phyloP scores from a whole-genome alignment of 805 yeast genomes.

The Torulaspora quercuum region DNA sequence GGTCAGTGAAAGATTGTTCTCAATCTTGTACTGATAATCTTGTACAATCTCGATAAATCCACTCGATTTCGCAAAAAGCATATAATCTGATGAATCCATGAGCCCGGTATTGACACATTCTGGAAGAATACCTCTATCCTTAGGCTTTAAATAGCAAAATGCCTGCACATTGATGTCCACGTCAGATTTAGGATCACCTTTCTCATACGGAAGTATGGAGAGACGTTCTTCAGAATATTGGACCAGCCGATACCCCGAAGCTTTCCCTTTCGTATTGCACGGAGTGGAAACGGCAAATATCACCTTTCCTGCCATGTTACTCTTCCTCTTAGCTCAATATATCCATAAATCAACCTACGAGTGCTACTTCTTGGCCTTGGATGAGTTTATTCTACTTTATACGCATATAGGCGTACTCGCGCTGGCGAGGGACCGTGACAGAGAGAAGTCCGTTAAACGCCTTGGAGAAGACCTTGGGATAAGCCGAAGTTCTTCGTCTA shows the following conservation, averaged over 20 bases:
- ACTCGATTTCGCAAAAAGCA: constrained; percentile 30
- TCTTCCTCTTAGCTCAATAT: constrained; percentile 1
- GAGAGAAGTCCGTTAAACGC: too few relatives aligned
- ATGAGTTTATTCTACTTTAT: too few relatives aligned
- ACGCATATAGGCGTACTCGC: too few relatives aligned
- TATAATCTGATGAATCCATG: constrained; percentile 28
- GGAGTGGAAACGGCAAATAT: constrained; percentile 27
- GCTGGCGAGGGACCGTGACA: too few relatives aligned
- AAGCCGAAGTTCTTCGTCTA: too few relatives aligned
- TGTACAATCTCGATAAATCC: constrained; percentile 31
- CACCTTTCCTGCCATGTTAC: constrained; percentile 13
- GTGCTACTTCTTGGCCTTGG: too few relatives aligned
- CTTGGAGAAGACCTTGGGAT: too few relatives aligned
- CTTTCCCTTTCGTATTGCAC: constrained; percentile 18
- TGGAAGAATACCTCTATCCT: constrained; percentile 12
- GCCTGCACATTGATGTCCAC: constrained; percentile 22
- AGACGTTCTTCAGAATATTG: constrained; percentile 18
- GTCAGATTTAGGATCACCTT: constrained; percentile 15
- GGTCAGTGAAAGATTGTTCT: constrained; percentile 11
- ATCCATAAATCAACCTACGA: too few relatives aligned
- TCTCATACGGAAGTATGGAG: constrained; percentile 9
- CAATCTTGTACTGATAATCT: constrained; percentile 23
- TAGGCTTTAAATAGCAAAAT: constrained; percentile 29
- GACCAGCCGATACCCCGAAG: constrained; percentile 25
- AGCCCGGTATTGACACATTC: constrained; percentile 4